Conservation (phyloP, 768 basidiomycete species). For the Termitomyces sp. region DNA sequence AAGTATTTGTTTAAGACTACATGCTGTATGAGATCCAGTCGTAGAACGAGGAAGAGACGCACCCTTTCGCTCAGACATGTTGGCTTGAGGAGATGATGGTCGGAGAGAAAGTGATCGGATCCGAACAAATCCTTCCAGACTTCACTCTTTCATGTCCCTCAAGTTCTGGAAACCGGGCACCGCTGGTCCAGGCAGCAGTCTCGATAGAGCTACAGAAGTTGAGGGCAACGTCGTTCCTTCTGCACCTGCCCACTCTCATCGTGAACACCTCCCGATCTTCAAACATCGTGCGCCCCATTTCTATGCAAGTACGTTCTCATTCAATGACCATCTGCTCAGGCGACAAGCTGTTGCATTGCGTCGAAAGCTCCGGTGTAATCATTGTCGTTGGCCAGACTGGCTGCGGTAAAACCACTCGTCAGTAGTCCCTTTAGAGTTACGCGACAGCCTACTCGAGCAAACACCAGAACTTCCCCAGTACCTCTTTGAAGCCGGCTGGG, state of each 20-base stretch:
- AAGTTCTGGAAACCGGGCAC: slow-evolving; percentile 93
- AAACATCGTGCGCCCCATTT: slow-evolving; percentile 64
- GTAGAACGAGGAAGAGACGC: slow-evolving; percentile 1
- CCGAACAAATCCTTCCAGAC: slow-evolving; percentile 9
- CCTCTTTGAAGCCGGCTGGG: slow-evolving; percentile 92
- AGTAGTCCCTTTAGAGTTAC: slow-evolving; percentile 23
- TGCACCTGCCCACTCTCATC: slow-evolving; percentile 54
- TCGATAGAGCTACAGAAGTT: slow-evolving; percentile 77
- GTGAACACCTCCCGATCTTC: slow-evolving; percentile 83
- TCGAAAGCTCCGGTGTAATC: slow-evolving; percentile 79
- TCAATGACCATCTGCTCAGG: slow-evolving; percentile 35
- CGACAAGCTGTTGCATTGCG: slow-evolving; percentile 72
- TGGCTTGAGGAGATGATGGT: slow-evolving; percentile 18
- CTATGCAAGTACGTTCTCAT: background rate
- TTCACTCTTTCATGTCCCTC: slow-evolving; percentile 37
- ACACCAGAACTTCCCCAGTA: slow-evolving; percentile 89
- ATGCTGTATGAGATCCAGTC: slow-evolving; percentile 3
- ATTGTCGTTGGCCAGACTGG: slow-evolving; percentile 96
- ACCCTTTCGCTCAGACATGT: slow-evolving; percentile 87
- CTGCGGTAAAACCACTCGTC: slow-evolving; percentile 96
- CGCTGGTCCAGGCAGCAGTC: slow-evolving; percentile 74
- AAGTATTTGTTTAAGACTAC: slow-evolving; percentile 92
- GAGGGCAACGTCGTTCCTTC: slow-evolving; percentile 72
- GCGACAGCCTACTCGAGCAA: slow-evolving; percentile 13
- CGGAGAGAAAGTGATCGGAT: slow-evolving; percentile 1